Percentiles rank a stretch among this genome's conserved stretches.
Evolutionary conservation across 148 eudicot species (phyloP).

Genomic region (Bassia scoparia): DNA sequence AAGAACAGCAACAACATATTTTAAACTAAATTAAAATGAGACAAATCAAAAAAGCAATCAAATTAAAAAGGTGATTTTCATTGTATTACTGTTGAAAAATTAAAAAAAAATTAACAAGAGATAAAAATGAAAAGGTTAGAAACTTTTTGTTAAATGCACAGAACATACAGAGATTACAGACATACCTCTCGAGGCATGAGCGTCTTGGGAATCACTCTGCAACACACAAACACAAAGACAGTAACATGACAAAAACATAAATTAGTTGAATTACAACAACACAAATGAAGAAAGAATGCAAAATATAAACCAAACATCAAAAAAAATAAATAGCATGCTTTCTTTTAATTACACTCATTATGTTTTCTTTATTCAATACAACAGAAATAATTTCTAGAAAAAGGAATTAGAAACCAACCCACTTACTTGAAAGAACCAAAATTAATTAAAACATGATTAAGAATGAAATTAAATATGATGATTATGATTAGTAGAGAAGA

Average conservation of each 20-base stretch:
- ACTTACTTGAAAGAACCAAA: not conserved
- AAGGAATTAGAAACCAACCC: not conserved
- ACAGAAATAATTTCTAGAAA: slow-evolving; percentile 13
- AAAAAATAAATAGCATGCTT: slow-evolving; percentile 28
- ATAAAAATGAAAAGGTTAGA: slow-evolving; percentile 35
- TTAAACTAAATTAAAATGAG: not conserved
- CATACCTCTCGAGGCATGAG: slow-evolving; percentile 99
- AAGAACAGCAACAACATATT: not conserved
- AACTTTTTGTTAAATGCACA: slow-evolving; percentile 33
- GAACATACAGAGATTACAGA: slow-evolving; percentile 28
- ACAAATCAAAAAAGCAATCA: not conserved
- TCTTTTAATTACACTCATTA: slow-evolving; percentile 27
- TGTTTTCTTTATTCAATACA: slow-evolving; percentile 22
- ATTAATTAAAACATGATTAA: not conserved
- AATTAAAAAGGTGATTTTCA: slow-evolving; percentile 23
- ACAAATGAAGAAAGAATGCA: not conserved
- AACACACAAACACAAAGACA: slow-evolving; percentile 43
- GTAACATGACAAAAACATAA: slow-evolving; percentile 76
- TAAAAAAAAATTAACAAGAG: not conserved
- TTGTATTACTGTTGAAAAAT: slow-evolving; percentile 11
- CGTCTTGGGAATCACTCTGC: slow-evolving; percentile 99
- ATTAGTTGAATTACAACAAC: slow-evolving; percentile 23
- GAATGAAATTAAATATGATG: not conserved
- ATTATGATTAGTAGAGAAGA: not conserved
- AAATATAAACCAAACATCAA: not conserved